phyloP scores from a whole-genome alignment of 1,139 yeast species.

The Zhuliangozyma blackwelliae region DNA sequence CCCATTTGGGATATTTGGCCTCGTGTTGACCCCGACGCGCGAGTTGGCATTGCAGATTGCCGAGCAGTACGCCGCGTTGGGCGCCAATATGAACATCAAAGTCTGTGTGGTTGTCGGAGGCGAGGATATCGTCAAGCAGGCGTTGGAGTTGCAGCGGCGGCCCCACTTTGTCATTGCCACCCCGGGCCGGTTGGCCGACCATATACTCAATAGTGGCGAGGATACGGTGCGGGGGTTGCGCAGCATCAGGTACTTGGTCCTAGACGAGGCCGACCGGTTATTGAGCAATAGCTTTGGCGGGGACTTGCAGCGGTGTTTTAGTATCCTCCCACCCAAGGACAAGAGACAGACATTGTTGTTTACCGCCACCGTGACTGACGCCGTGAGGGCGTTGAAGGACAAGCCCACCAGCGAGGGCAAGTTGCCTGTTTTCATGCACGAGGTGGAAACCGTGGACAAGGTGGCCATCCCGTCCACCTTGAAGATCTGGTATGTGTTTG shows the following conservation, averaged over 20 bases:
- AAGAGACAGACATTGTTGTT: constrained; percentile 83
- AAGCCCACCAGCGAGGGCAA: constrained; percentile 59
- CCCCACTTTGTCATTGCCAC: constrained; percentile 97
- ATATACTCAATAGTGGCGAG: constrained; percentile 81
- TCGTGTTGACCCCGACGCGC: constrained; percentile 89
- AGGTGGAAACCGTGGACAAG: constrained; percentile 66
- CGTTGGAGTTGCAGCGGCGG: constrained; percentile 69
- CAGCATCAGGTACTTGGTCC: constrained; percentile 72
- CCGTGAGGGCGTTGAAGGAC: constrained; percentile 76
- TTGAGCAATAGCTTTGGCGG: constrained; percentile 79
- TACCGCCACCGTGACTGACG: constrained; percentile 95
- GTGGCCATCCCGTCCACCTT: constrained; percentile 80
- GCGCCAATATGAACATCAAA: constrained; percentile 81
- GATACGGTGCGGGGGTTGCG: constrained; percentile 79
- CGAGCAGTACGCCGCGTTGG: constrained; percentile 91
- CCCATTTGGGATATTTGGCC: constrained; percentile 88
- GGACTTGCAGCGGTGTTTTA: constrained; percentile 71
- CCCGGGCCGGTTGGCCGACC: constrained; percentile 96
- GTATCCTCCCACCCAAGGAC: constrained; percentile 63
- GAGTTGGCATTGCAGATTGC: constrained; percentile 96
- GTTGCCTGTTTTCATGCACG: constrained; percentile 71
- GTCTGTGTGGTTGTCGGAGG: constrained; percentile 90
- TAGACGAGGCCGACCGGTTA: constrained; percentile 95
- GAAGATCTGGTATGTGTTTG: constrained; percentile 48
- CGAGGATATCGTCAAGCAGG: constrained; percentile 84